phyloP scores from a whole-genome alignment of 768 basidiomycete genomes.

The Kockovaella imperatae region DNA sequence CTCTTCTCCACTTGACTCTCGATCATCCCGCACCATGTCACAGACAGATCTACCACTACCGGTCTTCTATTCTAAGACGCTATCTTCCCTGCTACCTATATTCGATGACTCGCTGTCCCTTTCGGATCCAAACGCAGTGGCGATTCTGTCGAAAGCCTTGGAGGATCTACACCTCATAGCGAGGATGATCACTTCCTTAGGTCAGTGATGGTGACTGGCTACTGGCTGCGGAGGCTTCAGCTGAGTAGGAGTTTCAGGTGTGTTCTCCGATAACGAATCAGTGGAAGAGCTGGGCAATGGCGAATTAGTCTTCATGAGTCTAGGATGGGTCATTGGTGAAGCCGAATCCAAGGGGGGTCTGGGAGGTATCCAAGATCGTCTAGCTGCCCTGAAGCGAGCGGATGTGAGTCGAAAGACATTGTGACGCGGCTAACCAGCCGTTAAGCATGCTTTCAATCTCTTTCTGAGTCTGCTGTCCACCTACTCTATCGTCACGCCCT shows the following conservation, averaged over 20 bases:
- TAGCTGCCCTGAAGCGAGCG: constrained; percentile 23
- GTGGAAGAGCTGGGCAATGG: constrained; percentile 40
- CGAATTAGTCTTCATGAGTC: constrained; percentile 43
- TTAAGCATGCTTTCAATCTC: constrained; percentile 19
- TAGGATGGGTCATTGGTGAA: constrained; percentile 39
- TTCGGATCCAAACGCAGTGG: constrained; percentile 22
- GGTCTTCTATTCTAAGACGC: constrained; percentile 30
- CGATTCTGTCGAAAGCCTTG: constrained; percentile 18
- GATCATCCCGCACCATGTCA: not conserved
- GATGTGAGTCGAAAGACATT: constrained; percentile 32
- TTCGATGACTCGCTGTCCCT: constrained; percentile 34
- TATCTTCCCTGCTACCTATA: constrained; percentile 30
- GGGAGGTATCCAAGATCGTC: constrained; percentile 28
- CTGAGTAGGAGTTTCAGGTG: too few species aligned
- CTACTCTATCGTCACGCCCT: constrained; percentile 31
- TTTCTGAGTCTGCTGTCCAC: constrained; percentile 34
- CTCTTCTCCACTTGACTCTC: too few species aligned
- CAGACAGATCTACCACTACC: constrained; percentile 34
- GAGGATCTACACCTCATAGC: constrained; percentile 33
- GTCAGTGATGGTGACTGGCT: too few species aligned
- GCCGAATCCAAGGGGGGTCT: constrained; percentile 32
- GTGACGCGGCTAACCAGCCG: not conserved
- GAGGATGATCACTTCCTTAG: constrained; percentile 38
- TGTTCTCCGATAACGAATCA: constrained; percentile 44
- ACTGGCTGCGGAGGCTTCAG: too few species aligned